Conservation (phyloP, 352 stramenopile species). For the Elongisporangium senticosum region DNA sequence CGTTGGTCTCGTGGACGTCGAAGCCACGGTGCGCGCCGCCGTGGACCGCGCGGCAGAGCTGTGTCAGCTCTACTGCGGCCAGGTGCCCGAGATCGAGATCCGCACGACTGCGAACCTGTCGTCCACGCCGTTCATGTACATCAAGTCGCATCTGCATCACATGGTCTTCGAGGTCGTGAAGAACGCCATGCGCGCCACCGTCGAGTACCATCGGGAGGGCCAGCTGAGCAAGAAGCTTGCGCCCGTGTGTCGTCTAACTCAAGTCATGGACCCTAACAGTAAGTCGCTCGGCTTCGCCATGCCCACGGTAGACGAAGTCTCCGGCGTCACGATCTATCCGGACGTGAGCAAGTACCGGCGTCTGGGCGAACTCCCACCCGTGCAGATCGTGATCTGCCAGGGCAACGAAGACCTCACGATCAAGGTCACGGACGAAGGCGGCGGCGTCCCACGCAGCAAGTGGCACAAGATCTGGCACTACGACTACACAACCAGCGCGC, state of each 20-base stretch:
- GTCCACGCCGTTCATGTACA: constrained; percentile 68
- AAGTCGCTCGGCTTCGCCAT: constrained; percentile 68
- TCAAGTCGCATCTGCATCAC: constrained; percentile 78
- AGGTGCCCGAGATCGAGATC: constrained; percentile 56
- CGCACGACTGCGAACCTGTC: constrained; percentile 33
- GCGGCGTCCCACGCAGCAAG: constrained; percentile 95
- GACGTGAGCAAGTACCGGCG: constrained; percentile 65
- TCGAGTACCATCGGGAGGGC: constrained; percentile 91
- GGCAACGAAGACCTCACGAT: constrained; percentile 95
- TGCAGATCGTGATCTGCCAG: constrained; percentile 98
- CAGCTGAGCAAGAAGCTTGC: constrained; percentile 25
- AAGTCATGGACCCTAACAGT: constrained; percentile 66
- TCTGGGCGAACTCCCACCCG: constrained; percentile 74
- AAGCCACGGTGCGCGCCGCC: constrained; percentile 56
- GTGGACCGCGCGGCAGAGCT: constrained; percentile 46
- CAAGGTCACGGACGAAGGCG: constrained; percentile 98
- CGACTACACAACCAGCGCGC: constrained; percentile 96
- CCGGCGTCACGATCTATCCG: constrained; percentile 72
- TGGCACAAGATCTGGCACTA: constrained; percentile 98
- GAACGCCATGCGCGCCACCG: constrained; percentile 97
- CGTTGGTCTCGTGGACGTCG: constrained; percentile 67
- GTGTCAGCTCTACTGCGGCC: constrained; percentile 50
- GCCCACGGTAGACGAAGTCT: constrained; percentile 58
- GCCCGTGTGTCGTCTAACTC: constrained; percentile 44
- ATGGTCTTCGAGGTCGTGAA: constrained; percentile 98